Conservation (phyloP, 225 moss, liverwort and hornwort genomes). For the Physcomitrellopsis africana region DNA sequence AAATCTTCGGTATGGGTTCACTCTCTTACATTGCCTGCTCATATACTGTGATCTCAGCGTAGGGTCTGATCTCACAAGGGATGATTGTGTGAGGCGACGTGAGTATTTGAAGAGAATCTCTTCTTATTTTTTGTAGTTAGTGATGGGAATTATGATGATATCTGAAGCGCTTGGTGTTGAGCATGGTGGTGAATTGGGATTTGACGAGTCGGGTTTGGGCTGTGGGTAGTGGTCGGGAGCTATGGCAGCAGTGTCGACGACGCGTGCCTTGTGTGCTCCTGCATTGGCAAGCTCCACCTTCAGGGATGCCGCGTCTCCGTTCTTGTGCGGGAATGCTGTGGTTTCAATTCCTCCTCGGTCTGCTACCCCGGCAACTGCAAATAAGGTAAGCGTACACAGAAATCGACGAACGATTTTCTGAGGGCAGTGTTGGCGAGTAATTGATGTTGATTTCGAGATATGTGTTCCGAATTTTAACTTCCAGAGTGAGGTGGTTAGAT, state of each 20-base stretch:
- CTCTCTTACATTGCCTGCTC: constrained; percentile 4
- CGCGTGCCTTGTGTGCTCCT: constrained; percentile 46
- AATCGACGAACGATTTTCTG: background rate
- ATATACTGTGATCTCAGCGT: background rate
- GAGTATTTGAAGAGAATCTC: background rate
- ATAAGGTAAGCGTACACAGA: constrained; percentile 30
- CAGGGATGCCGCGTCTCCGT: constrained; percentile 23
- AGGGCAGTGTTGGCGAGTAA: background rate
- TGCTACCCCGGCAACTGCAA: constrained; percentile 20
- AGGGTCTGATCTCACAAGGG: background rate
- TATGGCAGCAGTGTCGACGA: constrained; percentile 48
- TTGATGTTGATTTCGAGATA: background rate
- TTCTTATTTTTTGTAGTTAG: background rate
- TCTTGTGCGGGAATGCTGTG: constrained; percentile 32
- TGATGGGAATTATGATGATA: background rate
- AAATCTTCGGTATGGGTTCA: constrained; percentile 8
- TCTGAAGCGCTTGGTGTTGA: background rate
- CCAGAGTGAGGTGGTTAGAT: background rate
- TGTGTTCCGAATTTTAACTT: background rate
- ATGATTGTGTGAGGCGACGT: constrained; percentile 13
- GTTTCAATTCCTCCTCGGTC: constrained; percentile 23
- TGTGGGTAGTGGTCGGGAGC: constrained; percentile 26
- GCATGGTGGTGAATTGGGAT: background rate
- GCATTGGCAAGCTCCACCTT: constrained; percentile 41
- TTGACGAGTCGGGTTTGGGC: constrained; percentile 18